phyloP scores from a whole-genome alignment of 129 eudicot genomes.

The Calendula officinalis region DNA sequence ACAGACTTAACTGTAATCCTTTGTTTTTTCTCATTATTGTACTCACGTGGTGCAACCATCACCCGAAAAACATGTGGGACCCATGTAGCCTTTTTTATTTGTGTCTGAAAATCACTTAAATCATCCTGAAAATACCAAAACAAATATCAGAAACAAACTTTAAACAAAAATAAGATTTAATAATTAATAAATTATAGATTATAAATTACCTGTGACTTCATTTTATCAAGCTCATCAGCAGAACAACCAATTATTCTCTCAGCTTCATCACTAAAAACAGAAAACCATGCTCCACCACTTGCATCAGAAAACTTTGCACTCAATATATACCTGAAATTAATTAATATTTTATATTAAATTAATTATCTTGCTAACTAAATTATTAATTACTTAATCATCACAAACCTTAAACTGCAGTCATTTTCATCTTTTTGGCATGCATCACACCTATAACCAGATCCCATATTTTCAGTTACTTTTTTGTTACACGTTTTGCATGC shows the following conservation, averaged over 20 bases:
- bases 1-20: slow-evolving; percentile 70
- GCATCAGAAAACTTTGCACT: slow-evolving; percentile 70
- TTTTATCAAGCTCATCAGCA: slow-evolving; percentile 73
- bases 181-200: not conserved
- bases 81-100: slow-evolving; percentile 89
- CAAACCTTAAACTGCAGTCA: slow-evolving; percentile 75
- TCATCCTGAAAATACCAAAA: slow-evolving; percentile 47
- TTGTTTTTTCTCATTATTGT: slow-evolving; percentile 76
- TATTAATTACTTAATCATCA: not conserved
- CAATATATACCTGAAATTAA: slow-evolving; percentile 62
- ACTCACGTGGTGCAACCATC: slow-evolving; percentile 70
- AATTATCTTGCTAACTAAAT: not conserved
- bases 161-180: not conserved
- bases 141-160: not conserved
- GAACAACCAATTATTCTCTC: slow-evolving; percentile 77
- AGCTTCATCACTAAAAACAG: slow-evolving; percentile 78
- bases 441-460: slow-evolving; percentile 94
- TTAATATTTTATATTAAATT: not conserved
- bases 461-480: slow-evolving; percentile 83
- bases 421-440: slow-evolving; percentile 71
- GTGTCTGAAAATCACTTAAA: slow-evolving; percentile 44
- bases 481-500: slow-evolving; percentile 95
- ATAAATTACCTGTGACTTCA: slow-evolving; percentile 59
- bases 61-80: slow-evolving; percentile 62
- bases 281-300: slow-evolving; percentile 85